Percentiles rank a stretch among this genome's conserved stretches.
Evolutionary conservation across 106 monocot genomes (phyloP).

Genomic region (Xerophyta viscosa): DNA sequence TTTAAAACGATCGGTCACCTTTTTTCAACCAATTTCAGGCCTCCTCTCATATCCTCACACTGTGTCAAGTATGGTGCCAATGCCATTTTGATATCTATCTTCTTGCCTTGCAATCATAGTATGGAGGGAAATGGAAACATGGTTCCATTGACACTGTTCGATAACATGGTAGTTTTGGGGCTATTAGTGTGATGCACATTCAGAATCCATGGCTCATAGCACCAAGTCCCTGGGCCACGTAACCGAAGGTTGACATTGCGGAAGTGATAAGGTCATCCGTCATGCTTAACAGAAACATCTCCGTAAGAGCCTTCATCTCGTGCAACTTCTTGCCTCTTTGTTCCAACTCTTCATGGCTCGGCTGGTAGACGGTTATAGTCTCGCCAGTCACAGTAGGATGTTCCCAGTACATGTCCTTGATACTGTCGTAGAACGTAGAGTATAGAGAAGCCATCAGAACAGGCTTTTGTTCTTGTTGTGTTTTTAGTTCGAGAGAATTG

Average conservation of each 20-base stretch:
- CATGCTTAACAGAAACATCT: conserved; percentile 59
- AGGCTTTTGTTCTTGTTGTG: conserved; percentile 20
- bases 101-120: background rate
- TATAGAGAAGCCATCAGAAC: conserved; percentile 48
- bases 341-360: conserved; percentile 57
- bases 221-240: conserved; percentile 60
- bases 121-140: conserved; percentile 17
- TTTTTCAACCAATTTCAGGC: background rate
- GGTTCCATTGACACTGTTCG: conserved; percentile 38
- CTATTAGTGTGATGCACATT: conserved; percentile 13
- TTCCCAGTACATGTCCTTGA: conserved; percentile 64
- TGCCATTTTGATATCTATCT: background rate
- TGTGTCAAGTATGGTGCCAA: background rate
- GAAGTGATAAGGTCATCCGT: conserved; percentile 47
- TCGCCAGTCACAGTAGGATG: conserved; percentile 37
- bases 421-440: conserved; percentile 38
- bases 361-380: conserved; percentile 43
- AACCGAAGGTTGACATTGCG: conserved; percentile 70
- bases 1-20: too few relatives aligned
- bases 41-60: background rate
- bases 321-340: conserved; percentile 42
- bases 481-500: background rate
- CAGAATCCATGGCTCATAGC: conserved; percentile 5
- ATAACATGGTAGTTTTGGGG: conserved; percentile 5
- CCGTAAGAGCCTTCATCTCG: conserved; percentile 64